Base-by-base conservation (phyloP, 768 basidiomycete species). In the Phylloporus sp. region DNA sequence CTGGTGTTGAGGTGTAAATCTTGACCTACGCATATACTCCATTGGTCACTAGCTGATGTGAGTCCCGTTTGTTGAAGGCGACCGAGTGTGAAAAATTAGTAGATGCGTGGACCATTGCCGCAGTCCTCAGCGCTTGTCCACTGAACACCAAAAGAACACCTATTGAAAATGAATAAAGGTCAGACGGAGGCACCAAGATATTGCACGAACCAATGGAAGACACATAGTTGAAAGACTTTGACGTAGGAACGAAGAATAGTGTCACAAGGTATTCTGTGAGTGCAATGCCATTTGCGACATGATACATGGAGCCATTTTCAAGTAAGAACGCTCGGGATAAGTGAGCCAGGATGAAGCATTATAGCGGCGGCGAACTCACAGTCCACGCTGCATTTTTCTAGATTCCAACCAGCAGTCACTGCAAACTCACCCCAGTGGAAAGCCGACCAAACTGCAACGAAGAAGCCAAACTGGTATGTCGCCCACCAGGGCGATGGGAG, bases 381-480 rank as follows among this genome's bases (percentile, higher is more conserved):
- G 64, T 94, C 91, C 8, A 97, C 82, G 53, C 85, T 91, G 63
- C 93, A 88, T 71, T 95, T 97, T 47, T 88, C 86, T 35, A 86
- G 72, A 69, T 98, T 98, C 88, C 91, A 98, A 22, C 91, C 91
- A 1, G 95, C 95, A 7, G 97, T 97, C 5, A 95, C 92, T 32
- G 87, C 88, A 63, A 94, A 98, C 68, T 99, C 97, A 12, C 80
- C 83, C 83, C 92, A 88, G 63, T 99, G 97, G 68, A 99, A 99
- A 31, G 77, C 73, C 0, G 90, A 78, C 89, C 91, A 92, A 5
- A 86, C 77, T 29, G 87, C 83, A 35, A 90, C 55, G 67, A 94
- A 98, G 67, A 90, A 84, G 1, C 88, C 91, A 2, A 97, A 75
- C 61, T 88, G 88, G 50, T 82, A 80, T 24, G 84, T 88, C 0